Base-by-base conservation (phyloP, 2,329 filamentous ascomycete genomes). In the Hypoxylon sp. region DNA sequence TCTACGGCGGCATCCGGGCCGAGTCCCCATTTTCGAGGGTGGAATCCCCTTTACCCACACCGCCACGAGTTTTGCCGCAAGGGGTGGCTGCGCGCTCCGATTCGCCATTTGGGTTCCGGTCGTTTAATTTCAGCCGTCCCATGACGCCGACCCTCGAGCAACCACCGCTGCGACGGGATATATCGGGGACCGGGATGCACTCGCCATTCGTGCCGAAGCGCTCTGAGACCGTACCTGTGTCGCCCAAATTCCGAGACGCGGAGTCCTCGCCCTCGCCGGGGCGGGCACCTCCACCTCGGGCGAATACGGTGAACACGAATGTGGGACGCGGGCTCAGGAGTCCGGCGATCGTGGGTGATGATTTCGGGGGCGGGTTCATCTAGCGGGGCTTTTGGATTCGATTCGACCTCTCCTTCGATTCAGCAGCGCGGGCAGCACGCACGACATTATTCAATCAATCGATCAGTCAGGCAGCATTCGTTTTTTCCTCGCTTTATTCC, bases 301-400 rank as follows among this genome's bases (percentile, higher is more conserved):
- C 70, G 14, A 67, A 70, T 7, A 73, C 72, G 30, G 44, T 67
- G 7, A 46, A 25, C 5, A 27, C 46, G 54, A 48, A 8, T 17
- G 35, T 33, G 33, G 66, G 64, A 5, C 64, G 70, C 27, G 70
- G 72, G 25, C 64, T 74, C 33, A 53, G 72, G 53, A 73, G 71
- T 57, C 72, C 72, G n/a, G 71, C 71, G n/a, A 69, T 74, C 27
- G 72, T 73, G 25, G 72, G 72, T n/a, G 67, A 73, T 63, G 72
- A 73, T 50, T 73, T 74, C 7, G 72, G 70, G 0, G 66, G 64
- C 35, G 69, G 72, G 49, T 72, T 70, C 61, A 71, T 71, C 25
- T 74, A 50, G 46, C 40, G 17, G n/a, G 17, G 2, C 11, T 30
- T 46, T 22, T 13, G 55, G 11, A 46, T 22, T 25, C 17, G 3